These are phyloP conservation scores for Mycena sanguinolenta DNA, from an alignment of 768 basidiomycete species.

Conservation along the genomic window DNA sequence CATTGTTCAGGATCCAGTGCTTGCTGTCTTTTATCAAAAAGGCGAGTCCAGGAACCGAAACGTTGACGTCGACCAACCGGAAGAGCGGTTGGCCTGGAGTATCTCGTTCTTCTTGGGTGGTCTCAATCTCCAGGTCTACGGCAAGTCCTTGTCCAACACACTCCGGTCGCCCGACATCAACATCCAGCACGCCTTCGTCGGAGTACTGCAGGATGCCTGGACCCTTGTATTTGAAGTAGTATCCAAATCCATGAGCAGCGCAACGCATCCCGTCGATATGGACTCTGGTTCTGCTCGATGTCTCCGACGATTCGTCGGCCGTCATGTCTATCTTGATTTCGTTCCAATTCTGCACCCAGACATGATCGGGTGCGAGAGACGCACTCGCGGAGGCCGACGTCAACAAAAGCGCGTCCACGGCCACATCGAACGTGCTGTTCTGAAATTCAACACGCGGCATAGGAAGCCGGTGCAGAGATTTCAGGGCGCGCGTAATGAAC, in stretches of 20 bases:
- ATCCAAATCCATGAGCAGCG: slow-evolving; percentile 50
- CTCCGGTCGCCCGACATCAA: slow-evolving; percentile 46
- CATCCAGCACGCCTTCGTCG: slow-evolving; percentile 54
- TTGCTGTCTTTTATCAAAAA: slow-evolving; percentile 51
- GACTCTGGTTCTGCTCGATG: slow-evolving; percentile 41
- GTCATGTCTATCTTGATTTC: slow-evolving; percentile 52
- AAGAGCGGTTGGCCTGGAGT: slow-evolving; percentile 44
- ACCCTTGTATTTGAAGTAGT: slow-evolving; percentile 52
- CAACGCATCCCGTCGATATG: slow-evolving; percentile 53
- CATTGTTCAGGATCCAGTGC: slow-evolving; percentile 57
- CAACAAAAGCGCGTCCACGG: slow-evolving; percentile 50
- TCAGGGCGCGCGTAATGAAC: slow-evolving; percentile 49
- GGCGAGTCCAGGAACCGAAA: slow-evolving; percentile 44
- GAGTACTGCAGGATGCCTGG: slow-evolving; percentile 49
- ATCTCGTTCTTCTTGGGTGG: slow-evolving; percentile 36
- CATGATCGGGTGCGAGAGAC: slow-evolving; percentile 50
- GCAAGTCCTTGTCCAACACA: slow-evolving; percentile 42
- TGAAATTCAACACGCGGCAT: slow-evolving; percentile 56
- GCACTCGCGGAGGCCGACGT: slow-evolving; percentile 39
- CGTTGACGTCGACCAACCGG: slow-evolving; percentile 48
- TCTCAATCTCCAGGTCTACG: slow-evolving; percentile 49
- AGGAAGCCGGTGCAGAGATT: slow-evolving; percentile 45
- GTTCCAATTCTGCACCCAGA: slow-evolving; percentile 51
- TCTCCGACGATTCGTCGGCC: slow-evolving; percentile 32
- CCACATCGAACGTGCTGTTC: slow-evolving; percentile 48